phyloP scores from a whole-genome alignment of 73 alveolate genomes.

The Paramecium tetraurelia region DNA sequence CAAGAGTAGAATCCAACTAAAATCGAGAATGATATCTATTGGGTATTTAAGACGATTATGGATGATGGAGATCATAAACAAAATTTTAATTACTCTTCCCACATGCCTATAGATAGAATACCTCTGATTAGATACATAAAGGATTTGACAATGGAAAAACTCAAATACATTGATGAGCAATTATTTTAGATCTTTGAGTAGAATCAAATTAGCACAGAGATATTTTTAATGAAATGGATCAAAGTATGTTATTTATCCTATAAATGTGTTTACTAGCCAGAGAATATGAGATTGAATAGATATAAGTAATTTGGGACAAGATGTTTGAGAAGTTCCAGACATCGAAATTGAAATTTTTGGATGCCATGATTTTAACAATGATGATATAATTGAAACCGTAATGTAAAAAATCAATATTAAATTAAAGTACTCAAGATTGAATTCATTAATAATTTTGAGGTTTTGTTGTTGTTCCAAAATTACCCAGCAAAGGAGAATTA shows the following conservation, averaged over 20 bases:
- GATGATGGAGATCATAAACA: conserved; percentile 37
- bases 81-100: not conserved
- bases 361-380: conserved; percentile 7
- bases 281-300: conserved; percentile 28
- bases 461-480: not conserved
- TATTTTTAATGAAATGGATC: conserved; percentile 38
- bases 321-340: not conserved
- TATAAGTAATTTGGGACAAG: conserved; percentile 12
- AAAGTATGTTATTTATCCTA: not conserved
- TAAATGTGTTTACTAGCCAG: conserved; percentile 33
- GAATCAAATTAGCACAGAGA: not conserved
- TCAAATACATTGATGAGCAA: not conserved
- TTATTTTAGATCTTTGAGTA: not conserved
- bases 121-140: not conserved
- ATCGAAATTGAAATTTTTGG: not conserved
- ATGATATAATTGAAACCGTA: not conserved
- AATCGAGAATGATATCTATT: conserved; percentile 1
- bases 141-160: not conserved
- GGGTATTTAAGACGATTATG: conserved; percentile 20
- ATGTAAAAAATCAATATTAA: not conserved
- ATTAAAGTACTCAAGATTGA: not conserved
- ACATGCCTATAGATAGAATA: not conserved
- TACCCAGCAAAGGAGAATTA: conserved; percentile 12
- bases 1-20: not conserved
- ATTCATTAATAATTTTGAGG: conserved; percentile 24